A percentile compares a stretch with the other conserved stretches of the same genome.
Evolutionary conservation across 768 basidiomycete species (phyloP).

Genomic region (Calocera viscosa): DNA sequence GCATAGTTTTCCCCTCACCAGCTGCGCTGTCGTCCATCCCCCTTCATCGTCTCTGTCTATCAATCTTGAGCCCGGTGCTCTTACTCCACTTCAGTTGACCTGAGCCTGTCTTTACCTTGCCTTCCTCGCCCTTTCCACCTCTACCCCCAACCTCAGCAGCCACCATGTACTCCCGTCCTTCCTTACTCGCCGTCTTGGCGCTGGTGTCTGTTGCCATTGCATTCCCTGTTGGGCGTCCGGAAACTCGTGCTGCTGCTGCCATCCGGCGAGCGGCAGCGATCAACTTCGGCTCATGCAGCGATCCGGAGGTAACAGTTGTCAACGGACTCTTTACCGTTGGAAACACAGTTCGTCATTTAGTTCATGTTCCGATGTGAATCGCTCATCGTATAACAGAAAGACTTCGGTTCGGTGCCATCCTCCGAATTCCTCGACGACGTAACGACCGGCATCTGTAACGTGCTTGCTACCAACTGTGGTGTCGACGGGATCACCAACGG

Average conservation of each 20-base stretch:
- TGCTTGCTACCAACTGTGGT: background rate
- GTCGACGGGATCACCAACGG: conserved; percentile 1
- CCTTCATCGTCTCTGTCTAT: conserved; percentile 9
- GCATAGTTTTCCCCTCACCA: background rate
- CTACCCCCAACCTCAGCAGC: background rate
- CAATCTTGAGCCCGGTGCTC: conserved; percentile 6
- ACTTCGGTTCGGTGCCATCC: background rate
- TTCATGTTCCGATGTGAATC: background rate
- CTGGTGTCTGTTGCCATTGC: background rate
- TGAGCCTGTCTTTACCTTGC: conserved; percentile 6
- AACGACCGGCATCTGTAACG: background rate
- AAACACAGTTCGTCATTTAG: background rate
- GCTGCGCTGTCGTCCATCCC: background rate
- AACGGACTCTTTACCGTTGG: background rate
- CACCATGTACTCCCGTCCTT: background rate
- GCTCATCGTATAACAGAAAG: background rate
- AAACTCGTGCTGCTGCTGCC: background rate
- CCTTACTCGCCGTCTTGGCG: background rate
- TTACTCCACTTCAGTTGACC: conserved; percentile 9
- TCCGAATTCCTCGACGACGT: background rate
- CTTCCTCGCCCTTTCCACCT: background rate
- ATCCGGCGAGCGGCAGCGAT: background rate
- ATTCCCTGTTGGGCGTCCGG: background rate
- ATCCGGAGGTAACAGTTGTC: background rate
- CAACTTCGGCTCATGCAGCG: background rate